Evolutionary conservation across 768 basidiomycete species (phyloP).

Genomic region (Panaeolus papilionaceus): DNA sequence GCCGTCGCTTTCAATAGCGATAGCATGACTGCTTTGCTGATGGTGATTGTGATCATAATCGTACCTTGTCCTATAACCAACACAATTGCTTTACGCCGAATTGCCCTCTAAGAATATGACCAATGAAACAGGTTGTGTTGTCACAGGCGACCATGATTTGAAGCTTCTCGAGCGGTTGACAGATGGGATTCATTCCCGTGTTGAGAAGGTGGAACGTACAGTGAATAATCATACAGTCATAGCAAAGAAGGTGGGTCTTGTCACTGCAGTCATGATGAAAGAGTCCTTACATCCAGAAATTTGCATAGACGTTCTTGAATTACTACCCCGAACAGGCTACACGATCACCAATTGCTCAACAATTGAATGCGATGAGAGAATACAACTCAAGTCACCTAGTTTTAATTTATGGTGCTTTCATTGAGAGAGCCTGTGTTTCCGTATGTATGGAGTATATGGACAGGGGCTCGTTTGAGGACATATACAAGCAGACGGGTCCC

Average conservation of each 20-base stretch:
- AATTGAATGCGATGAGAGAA: slow-evolving; percentile 98
- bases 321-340: slow-evolving; percentile 97
- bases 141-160: slow-evolving; percentile 74
- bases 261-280: not conserved
- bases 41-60: no score
- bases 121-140: no score
- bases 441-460: slow-evolving; percentile 99
- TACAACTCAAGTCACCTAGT: slow-evolving; percentile 94
- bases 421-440: slow-evolving; percentile 97
- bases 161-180: slow-evolving; percentile 91
- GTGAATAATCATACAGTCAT: slow-evolving; percentile 92
- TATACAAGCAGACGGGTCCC: slow-evolving; percentile 95
- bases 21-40: no score
- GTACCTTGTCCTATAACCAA: no score
- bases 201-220: slow-evolving; percentile 94
- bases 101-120: no score
- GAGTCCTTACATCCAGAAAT: not conserved
- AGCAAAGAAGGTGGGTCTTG: slow-evolving; percentile 89
- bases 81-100: no score
- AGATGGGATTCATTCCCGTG: slow-evolving; percentile 95
- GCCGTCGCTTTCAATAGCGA: no score
- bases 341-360: slow-evolving; percentile 95
- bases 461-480: slow-evolving; percentile 91
- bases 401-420: slow-evolving; percentile 95
- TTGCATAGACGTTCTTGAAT: slow-evolving; percentile 74